Conservation (phyloP, 495 filamentous ascomycete genomes). For the Choiromyces venosus region DNA sequence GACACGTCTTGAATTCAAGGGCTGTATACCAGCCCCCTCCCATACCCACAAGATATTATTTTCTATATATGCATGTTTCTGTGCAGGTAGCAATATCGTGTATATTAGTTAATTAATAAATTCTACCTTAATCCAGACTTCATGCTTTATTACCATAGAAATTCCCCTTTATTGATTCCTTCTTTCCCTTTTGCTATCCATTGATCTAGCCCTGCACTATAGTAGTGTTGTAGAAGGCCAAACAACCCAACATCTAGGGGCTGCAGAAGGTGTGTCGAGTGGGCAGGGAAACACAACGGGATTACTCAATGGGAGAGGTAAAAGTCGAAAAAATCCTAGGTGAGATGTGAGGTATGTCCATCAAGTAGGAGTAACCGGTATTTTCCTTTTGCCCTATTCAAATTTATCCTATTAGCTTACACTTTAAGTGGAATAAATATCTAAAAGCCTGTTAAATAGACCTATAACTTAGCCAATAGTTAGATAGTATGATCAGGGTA, state of each 20-base stretch:
- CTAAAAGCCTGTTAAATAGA: not conserved
- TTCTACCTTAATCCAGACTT: not conserved
- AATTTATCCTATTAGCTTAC: slow-evolving; percentile 1
- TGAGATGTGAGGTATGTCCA: slow-evolving; percentile 25
- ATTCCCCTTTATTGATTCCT: slow-evolving; percentile 12
- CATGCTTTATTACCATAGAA: not conserved
- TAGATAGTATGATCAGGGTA: not conserved
- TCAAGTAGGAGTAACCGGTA: slow-evolving; percentile 18
- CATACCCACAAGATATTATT: slow-evolving; percentile 6
- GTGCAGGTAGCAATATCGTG: slow-evolving; percentile 7
- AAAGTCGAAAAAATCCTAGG: slow-evolving; percentile 15
- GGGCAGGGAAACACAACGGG: slow-evolving; percentile 12
- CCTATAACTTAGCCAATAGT: not conserved
- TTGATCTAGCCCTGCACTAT: slow-evolving; percentile 20
- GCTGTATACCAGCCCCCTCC: slow-evolving; percentile 2
- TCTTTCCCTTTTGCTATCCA: slow-evolving; percentile 4
- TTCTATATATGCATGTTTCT: slow-evolving; percentile 2
- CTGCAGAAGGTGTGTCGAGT: slow-evolving; percentile 28
- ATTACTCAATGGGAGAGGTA: slow-evolving; percentile 13
- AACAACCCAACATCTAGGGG: slow-evolving; percentile 22
- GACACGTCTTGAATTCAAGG: slow-evolving; percentile 10
- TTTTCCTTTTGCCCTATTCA: not conserved
- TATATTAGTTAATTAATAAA: not conserved
- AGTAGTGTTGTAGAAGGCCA: slow-evolving; percentile 11
- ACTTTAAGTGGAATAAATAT: not conserved